These are phyloP conservation scores for Pichia pseudocactophila DNA, from an alignment of 805 yeast genomes.

Conservation along the genomic window DNA sequence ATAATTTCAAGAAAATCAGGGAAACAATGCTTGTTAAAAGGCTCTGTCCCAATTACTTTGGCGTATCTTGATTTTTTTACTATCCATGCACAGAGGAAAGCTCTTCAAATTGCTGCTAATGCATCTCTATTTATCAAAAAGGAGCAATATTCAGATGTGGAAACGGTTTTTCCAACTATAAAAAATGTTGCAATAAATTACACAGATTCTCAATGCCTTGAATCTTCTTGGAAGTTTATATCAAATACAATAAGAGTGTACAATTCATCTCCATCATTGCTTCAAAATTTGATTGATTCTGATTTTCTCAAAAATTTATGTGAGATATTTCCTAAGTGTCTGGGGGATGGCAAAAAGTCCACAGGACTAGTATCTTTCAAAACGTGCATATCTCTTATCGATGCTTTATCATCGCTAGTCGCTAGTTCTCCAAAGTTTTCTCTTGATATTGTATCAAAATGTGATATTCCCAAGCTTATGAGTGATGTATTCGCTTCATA, in stretches of 20 bases:
- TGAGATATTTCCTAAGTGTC: slow-evolving; percentile 22
- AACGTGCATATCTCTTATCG: slow-evolving; percentile 33
- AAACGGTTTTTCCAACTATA: slow-evolving; percentile 50
- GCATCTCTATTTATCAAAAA: slow-evolving; percentile 43
- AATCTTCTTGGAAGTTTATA: slow-evolving; percentile 57
- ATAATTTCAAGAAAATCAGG: slow-evolving; percentile 51
- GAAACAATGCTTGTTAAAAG: slow-evolving; percentile 42
- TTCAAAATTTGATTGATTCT: slow-evolving; percentile 36
- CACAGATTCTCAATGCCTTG: slow-evolving; percentile 51
- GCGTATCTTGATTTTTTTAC: slow-evolving; percentile 82
- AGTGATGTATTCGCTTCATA: slow-evolving; percentile 34
- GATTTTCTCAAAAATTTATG: slow-evolving; percentile 29
- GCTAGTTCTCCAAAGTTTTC: slow-evolving; percentile 36
- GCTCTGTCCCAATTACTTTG: slow-evolving; percentile 57
- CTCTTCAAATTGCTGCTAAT: slow-evolving; percentile 63
- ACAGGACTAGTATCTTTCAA: slow-evolving; percentile 26
- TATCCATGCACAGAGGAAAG: slow-evolving; percentile 78
- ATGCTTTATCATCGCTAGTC: slow-evolving; percentile 38
- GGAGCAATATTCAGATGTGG: slow-evolving; percentile 38
- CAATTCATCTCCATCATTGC: slow-evolving; percentile 31
- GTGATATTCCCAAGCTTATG: slow-evolving; percentile 45
- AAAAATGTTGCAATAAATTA: slow-evolving; percentile 46
- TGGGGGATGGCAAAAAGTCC: slow-evolving; percentile 21
- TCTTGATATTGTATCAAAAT: slow-evolving; percentile 36
- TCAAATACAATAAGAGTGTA: slow-evolving; percentile 49